Base-by-base conservation (phyloP, 495 filamentous ascomycete species). In the Penicillium taxi region DNA sequence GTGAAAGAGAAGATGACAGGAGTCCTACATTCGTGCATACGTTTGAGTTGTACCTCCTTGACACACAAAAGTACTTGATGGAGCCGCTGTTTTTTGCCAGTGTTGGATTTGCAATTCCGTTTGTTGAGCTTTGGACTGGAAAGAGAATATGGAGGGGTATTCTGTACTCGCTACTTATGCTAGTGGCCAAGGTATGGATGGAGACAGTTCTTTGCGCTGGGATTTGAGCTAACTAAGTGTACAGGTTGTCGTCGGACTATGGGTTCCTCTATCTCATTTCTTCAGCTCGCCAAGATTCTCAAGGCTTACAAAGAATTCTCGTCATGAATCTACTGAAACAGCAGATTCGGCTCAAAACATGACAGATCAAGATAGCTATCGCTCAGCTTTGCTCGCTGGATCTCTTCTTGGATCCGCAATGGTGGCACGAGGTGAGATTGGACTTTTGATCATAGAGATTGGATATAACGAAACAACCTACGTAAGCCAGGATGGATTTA, bases 351-450 rank as follows among this genome's bases (percentile, higher is more conserved):
- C n/a, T n/a, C n/a, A n/a, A n/a, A n/a, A n/a, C n/a, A n/a, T n/a
- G n/a, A n/a, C n/a, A n/a, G n/a, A n/a, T n/a, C n/a, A n/a, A n/a
- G n/a, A n/a, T n/a, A n/a, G n/a, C n/a, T n/a, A n/a, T n/a, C n/a
- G n/a, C n/a, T n/a, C n/a, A 15, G 42, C 42, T 2, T 74, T 70
- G 38, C 74, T 75, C 3, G 64, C 74, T 1, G 55, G 61, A 0
- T 66, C 79, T 9, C 47, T 84, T n/a, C 35, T 62, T 6, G 67
- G 70, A 4, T 58, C 58, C 18, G 72, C 80, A 0, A 89, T 88
- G 82, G 74, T 81, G 0, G 74, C 83, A 0, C 74, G 82, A 11
- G 84, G 84, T 8, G 84, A 91, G 50, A 87, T 89, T 23, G 82
- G 82, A 0, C 80, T 86, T 26, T 57, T 88, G 15, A 84, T 89